phyloP scores from a whole-genome alignment of 345 rosid species.

The Viola odorata region DNA sequence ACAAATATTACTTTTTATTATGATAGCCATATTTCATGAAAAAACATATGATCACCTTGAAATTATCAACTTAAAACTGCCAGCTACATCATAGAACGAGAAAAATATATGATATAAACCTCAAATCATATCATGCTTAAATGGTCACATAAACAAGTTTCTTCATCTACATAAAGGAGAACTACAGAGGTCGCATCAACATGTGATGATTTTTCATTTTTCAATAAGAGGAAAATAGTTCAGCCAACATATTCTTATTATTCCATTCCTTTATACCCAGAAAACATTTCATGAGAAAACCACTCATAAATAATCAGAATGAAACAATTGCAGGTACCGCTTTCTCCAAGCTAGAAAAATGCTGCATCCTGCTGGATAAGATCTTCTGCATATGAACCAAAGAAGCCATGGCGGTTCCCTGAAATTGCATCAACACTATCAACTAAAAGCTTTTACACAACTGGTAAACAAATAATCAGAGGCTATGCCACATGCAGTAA shows the following conservation, averaged over 20 bases:
- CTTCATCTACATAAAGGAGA: not conserved
- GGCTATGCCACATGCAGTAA: conserved; percentile 12
- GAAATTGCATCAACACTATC: conserved; percentile 16
- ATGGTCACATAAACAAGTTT: not conserved
- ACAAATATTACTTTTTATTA: conserved; percentile 4
- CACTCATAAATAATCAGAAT: not conserved
- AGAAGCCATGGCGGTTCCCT: conserved; percentile 97
- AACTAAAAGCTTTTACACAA: conserved; percentile 13
- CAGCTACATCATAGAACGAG: not conserved
- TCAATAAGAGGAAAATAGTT: not conserved
- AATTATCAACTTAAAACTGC: not conserved
- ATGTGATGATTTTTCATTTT: not conserved
- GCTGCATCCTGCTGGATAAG: conserved; percentile 80
- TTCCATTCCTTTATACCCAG: not conserved
- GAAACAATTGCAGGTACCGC: conserved; percentile 44
- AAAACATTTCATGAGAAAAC: not conserved
- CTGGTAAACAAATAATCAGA: conserved; percentile 19
- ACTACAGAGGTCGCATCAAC: not conserved
- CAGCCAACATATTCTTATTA: not conserved
- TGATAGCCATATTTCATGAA: not conserved
- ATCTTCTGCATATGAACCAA: conserved; percentile 91
- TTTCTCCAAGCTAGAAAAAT: conserved; percentile 76
- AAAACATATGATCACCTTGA: not conserved
- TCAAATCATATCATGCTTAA: too few species aligned
- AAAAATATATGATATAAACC: not conserved